A percentile compares a stretch with the other conserved stretches of the same genome.
Conservation (phyloP, 108 stramenopile species). For the Cyclotella cryptica region DNA sequence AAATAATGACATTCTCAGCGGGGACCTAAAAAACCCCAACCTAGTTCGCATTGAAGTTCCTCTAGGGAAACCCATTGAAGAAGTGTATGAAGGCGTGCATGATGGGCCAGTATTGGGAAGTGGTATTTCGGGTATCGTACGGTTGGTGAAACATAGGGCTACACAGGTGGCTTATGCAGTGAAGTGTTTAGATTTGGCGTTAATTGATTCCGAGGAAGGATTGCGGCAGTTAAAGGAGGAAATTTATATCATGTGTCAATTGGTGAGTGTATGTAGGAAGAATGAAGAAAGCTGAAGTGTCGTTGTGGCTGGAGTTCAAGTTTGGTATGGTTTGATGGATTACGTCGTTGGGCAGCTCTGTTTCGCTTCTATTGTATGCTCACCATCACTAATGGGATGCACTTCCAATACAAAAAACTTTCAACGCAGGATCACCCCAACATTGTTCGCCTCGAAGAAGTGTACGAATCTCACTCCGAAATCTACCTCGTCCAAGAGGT, state of each 20-base stretch:
- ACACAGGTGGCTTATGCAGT: slow-evolving; percentile 83
- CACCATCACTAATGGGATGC: too few species aligned
- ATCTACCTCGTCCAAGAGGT: slow-evolving; percentile 94
- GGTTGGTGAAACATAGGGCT: slow-evolving; percentile 72
- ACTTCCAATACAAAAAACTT: neutral
- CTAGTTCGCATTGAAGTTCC: slow-evolving; percentile 88
- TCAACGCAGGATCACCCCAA: slow-evolving; percentile 81
- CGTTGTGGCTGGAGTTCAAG: neutral
- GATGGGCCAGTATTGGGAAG: slow-evolving; percentile 82
- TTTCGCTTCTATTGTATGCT: too few species aligned
- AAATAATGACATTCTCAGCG: slow-evolving; percentile 32
- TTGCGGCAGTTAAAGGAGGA: slow-evolving; percentile 83
- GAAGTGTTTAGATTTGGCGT: slow-evolving; percentile 84
- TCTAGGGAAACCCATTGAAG: slow-evolving; percentile 88
- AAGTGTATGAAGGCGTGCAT: slow-evolving; percentile 89
- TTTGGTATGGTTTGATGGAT: neutral
- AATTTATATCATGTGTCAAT: slow-evolving; percentile 90
- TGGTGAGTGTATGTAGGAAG: slow-evolving; percentile 41
- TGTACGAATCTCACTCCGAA: slow-evolving; percentile 81
- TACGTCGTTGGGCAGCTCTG: too few species aligned
- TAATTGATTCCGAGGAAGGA: slow-evolving; percentile 79
- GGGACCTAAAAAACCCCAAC: slow-evolving; percentile 53
- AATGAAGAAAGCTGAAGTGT: neutral
- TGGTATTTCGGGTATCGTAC: slow-evolving; percentile 84
- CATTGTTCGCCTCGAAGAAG: slow-evolving; percentile 86